Evolutionary conservation across 257 asterid genomes (phyloP).

Genomic region (Capsicum rhomboideum): DNA sequence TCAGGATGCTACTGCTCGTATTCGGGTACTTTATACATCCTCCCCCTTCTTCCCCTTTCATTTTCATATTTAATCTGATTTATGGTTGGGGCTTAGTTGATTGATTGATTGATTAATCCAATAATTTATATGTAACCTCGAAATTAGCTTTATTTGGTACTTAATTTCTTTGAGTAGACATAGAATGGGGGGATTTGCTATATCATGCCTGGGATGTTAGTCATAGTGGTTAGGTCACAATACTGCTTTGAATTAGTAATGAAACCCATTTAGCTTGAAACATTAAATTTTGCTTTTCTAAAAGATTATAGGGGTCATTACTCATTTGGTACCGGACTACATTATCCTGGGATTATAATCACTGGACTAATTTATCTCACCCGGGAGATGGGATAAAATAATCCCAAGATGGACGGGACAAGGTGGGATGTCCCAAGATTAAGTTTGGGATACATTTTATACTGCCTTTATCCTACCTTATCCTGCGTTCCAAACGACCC

Average conservation of each 20-base stretch:
- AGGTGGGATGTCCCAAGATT: no score
- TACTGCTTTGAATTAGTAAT: not conserved
- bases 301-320: not conserved
- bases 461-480: no score
- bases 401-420: no score
- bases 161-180: not conserved
- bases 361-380: no score
- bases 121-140: not conserved
- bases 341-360: no score
- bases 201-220: not conserved
- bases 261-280: not conserved
- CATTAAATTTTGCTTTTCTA: not conserved
- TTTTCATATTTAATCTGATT: not conserved
- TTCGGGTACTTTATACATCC: slow-evolving; percentile 70
- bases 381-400: no score
- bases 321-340: no score
- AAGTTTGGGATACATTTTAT: no score
- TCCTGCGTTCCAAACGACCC: no score
- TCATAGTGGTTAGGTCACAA: not conserved
- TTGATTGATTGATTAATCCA: not conserved
- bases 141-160: not conserved
- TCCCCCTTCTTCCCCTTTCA: not conserved
- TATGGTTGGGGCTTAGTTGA: not conserved
- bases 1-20: slow-evolving; percentile 91
- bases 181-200: not conserved